phyloP scores from a whole-genome alignment of 2,329 filamentous ascomycete species.

The Aspergillus sp. region DNA sequence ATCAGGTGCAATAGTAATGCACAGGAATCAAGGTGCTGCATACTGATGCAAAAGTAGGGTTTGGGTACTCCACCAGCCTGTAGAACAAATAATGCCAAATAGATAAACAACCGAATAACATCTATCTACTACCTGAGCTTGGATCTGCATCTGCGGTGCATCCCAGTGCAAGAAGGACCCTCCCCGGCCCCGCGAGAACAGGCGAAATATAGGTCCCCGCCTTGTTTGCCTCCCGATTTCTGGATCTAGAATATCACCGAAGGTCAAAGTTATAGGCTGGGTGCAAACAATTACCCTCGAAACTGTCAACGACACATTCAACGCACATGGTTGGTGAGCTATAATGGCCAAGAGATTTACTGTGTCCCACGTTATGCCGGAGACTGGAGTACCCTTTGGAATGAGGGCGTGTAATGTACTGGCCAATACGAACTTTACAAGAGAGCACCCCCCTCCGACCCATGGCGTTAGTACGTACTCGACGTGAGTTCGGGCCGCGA shows the following conservation, averaged over 20 bases:
- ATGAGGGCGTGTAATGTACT: not conserved
- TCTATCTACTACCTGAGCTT: not conserved
- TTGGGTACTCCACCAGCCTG: not conserved
- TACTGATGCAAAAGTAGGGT: not conserved
- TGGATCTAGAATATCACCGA: not conserved
- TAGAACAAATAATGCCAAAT: not conserved
- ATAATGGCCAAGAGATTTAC: not conserved
- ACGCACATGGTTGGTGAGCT: not conserved
- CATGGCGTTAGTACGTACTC: not conserved
- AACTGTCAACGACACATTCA: not conserved
- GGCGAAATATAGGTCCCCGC: not conserved
- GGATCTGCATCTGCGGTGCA: not conserved
- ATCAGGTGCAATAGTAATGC: not conserved
- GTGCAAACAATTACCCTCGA: not conserved
- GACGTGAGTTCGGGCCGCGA: slow-evolving; percentile 5
- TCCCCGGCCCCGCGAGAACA: not conserved
- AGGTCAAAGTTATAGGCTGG: not conserved
- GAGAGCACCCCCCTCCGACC: not conserved
- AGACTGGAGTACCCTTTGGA: not conserved
- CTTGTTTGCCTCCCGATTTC: not conserved
- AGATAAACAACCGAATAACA: not conserved
- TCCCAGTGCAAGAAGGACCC: not conserved
- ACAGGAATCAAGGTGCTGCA: not conserved
- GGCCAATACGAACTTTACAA: slow-evolving; percentile 3
- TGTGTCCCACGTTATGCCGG: not conserved